Conservation (phyloP, 2,329 filamentous ascomycete genomes). For the Ilyonectria destructans region DNA sequence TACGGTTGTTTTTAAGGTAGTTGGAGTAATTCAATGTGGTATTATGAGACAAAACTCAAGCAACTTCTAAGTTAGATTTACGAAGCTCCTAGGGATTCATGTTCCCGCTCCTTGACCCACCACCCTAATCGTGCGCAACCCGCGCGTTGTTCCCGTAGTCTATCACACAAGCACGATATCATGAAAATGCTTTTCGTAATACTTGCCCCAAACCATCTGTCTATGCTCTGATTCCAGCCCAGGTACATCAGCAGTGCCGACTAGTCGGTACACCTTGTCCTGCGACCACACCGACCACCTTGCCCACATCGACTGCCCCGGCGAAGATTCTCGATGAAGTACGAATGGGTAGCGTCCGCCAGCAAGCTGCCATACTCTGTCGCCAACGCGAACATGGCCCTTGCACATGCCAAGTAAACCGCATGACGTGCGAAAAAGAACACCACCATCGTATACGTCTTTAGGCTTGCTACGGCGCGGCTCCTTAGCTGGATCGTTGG, state of each 20-base stretch:
- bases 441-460: conserved; percentile 1
- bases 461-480: background rate
- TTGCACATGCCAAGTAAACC: background rate
- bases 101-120: too few relatives aligned
- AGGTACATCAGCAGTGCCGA: background rate
- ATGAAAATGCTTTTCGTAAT: background rate
- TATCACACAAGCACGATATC: background rate
- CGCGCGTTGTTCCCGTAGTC: background rate
- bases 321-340: background rate
- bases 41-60: too few relatives aligned
- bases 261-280: background rate
- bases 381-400: background rate
- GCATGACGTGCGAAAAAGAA: background rate
- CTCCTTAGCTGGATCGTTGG: background rate
- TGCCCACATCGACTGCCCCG: background rate
- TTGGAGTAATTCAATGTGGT: too few relatives aligned
- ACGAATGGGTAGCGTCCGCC: background rate
- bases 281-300: background rate
- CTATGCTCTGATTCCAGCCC: background rate
- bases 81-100: too few relatives aligned
- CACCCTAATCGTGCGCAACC: background rate
- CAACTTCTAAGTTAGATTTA: too few relatives aligned
- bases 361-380: conserved; percentile 3
- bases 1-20: too few relatives aligned
- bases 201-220: background rate